Base-by-base conservation (phyloP, 1,284 basidiomycete genomes). In the Rhodotorula sp. region DNA sequence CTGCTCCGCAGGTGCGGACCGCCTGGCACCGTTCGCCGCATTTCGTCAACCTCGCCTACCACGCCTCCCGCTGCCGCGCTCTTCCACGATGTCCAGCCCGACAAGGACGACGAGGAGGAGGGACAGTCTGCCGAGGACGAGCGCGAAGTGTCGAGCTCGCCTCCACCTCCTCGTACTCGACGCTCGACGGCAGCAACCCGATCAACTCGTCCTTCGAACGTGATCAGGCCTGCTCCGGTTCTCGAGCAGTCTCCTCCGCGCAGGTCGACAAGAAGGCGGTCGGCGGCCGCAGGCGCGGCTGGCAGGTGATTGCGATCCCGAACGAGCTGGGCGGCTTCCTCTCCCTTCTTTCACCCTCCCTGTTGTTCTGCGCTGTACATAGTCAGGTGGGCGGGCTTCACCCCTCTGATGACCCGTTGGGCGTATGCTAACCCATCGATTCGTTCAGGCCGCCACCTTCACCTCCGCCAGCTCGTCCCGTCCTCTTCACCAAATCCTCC, bases 1-100 rank as follows among this genome's bases (percentile, higher is more conserved):
- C 34, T 62, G 24, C 28, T 61, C 26, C 60, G 60, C 40, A 37
- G 60, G 37, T 61, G 60, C 22, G 60, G 60, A 10, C 60, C 60
- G 37, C 60, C 60, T 31, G 55, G 26, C 28, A 13, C 26, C 3
- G 26, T 51, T 16, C 51, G 60, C n/a, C 40, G 51, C 22, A 28
- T 22, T 26, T 61, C 37, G 28, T 30, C 51, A 9, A 15, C 37
- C 8, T 40, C 37, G 40, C 40, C 40, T 13, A 13, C 40, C 40
- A 44, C 40, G 40, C 40, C 40, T 44, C 40, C 40, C 11, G 13
- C 40, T 18, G 40, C 40, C 16, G 11, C 40, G 5, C 40, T 44
- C 3, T 6, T 44, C 15, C 40, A 44, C 10, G 22, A 30, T 28
- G 51, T 24, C n/a, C 30, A 60, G 24, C 31, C 11, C 59, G 48